phyloP scores from a whole-genome alignment of 1,284 basidiomycete genomes.

The Inonotus obliquus region DNA sequence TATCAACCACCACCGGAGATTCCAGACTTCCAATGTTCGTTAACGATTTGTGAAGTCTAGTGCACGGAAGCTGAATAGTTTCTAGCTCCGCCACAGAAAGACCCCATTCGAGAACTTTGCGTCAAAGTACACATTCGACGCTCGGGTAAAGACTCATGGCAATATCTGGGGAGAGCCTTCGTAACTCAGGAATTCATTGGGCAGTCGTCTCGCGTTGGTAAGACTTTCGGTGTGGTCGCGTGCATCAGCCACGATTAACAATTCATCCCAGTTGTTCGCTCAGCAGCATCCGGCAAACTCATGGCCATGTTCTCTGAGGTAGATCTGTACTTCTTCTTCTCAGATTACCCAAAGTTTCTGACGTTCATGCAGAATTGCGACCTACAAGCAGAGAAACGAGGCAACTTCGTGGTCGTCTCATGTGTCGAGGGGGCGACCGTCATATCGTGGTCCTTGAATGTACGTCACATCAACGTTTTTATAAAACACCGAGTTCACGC shows the following conservation, averaged over 20 bases:
- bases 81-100: slow-evolving; percentile 33
- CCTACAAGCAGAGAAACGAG: slow-evolving; percentile 75
- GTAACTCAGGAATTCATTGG: slow-evolving; percentile 68
- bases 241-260: slow-evolving; percentile 1
- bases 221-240: slow-evolving; percentile 26
- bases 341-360: not conserved
- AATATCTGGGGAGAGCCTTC: slow-evolving; percentile 69
- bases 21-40: slow-evolving; percentile 12
- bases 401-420: slow-evolving; percentile 77
- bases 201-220: slow-evolving; percentile 72
- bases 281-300: slow-evolving; percentile 58
- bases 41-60: slow-evolving; percentile 2
- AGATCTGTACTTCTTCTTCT: not conserved
- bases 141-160: slow-evolving; percentile 75
- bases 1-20: slow-evolving; percentile 3
- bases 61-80: slow-evolving; percentile 24
- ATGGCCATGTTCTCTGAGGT: slow-evolving; percentile 71
- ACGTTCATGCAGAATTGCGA: slow-evolving; percentile 48
- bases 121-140: slow-evolving; percentile 80
- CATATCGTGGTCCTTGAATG: slow-evolving; percentile 81
- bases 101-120: slow-evolving; percentile 65
- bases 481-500: not conserved
- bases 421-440: slow-evolving; percentile 67
- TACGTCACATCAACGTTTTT: slow-evolving; percentile 29
- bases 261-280: slow-evolving; percentile 53